Evolutionary conservation across 805 yeast genomes (phyloP).

Genomic region (Cyberlindnera subsufficiens): DNA sequence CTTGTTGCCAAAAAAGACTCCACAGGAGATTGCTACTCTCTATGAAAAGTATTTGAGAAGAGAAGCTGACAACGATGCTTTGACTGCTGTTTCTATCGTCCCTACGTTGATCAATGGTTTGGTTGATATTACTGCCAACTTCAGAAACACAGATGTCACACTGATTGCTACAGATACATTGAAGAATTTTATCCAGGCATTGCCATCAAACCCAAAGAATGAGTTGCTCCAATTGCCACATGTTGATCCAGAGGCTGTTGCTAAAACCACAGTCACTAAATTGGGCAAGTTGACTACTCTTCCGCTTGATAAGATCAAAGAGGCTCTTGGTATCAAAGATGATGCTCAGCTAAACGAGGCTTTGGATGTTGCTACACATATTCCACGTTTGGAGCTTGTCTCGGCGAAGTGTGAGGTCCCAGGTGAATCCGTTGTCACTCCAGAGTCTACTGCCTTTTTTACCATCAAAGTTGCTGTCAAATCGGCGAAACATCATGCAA

Average conservation of each 20-base stretch:
- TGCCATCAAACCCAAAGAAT: slow-evolving; percentile 46
- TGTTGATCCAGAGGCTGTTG: slow-evolving; percentile 44
- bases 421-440: slow-evolving; percentile 71
- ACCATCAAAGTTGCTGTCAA: slow-evolving; percentile 69
- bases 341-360: slow-evolving; percentile 40
- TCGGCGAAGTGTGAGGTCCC: slow-evolving; percentile 77
- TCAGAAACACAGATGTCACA: slow-evolving; percentile 67
- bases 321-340: slow-evolving; percentile 46
- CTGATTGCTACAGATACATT: slow-evolving; percentile 57
- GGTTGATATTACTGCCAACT: slow-evolving; percentile 74
- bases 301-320: slow-evolving; percentile 47
- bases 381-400: slow-evolving; percentile 65
- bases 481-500: slow-evolving; percentile 59
- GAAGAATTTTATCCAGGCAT: slow-evolving; percentile 72
- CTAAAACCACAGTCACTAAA: slow-evolving; percentile 42
- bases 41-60: slow-evolving; percentile 58
- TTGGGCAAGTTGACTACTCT: slow-evolving; percentile 65
- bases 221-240: slow-evolving; percentile 80
- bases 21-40: slow-evolving; percentile 43
- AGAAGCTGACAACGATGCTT: slow-evolving; percentile 29
- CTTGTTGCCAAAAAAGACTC: slow-evolving; percentile 30
- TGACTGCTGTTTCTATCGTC: slow-evolving; percentile 54
- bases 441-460: slow-evolving; percentile 70
- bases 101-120: slow-evolving; percentile 66
- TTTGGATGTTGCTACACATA: slow-evolving; percentile 48